phyloP scores from a whole-genome alignment of 2,329 filamentous ascomycete genomes.

The Epicoccum sorghinum region DNA sequence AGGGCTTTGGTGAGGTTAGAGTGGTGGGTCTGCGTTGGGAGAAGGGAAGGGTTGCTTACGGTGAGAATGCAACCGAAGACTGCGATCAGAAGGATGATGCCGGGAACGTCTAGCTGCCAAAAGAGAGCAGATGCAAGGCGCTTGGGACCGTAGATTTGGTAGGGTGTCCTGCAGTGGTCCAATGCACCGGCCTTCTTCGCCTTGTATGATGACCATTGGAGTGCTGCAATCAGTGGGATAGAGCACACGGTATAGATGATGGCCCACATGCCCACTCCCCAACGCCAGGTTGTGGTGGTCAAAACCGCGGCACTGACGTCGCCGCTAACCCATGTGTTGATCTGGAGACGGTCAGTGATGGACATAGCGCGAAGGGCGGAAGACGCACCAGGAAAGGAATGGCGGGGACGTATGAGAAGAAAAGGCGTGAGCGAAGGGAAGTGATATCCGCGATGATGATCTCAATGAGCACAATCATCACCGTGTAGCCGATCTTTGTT shows the following conservation, averaged over 20 bases:
- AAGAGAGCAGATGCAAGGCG: slow-evolving; percentile 56
- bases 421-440: slow-evolving; percentile 63
- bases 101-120: slow-evolving; percentile 61
- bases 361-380: background rate
- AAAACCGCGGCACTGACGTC: slow-evolving; percentile 61
- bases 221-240: slow-evolving; percentile 60
- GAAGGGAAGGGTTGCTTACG: background rate
- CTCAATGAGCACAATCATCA: slow-evolving; percentile 66
- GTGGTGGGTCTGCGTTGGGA: background rate
- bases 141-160: slow-evolving; percentile 50
- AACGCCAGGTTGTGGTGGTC: slow-evolving; percentile 60
- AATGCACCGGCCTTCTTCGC: slow-evolving; percentile 60
- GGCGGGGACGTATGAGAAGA: slow-evolving; percentile 17
- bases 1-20: slow-evolving; percentile 22
- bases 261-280: slow-evolving; percentile 66
- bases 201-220: slow-evolving; percentile 58
- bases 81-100: slow-evolving; percentile 55
- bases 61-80: slow-evolving; percentile 57
- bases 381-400: slow-evolving; percentile 11
- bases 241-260: slow-evolving; percentile 64
- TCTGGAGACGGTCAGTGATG: slow-evolving; percentile 6
- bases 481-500: slow-evolving; percentile 62
- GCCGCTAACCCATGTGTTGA: slow-evolving; percentile 69
- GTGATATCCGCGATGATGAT: slow-evolving; percentile 69
- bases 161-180: slow-evolving; percentile 52